phyloP scores from a whole-genome alignment of 768 basidiomycete genomes.

The Cyclocybe cylindracea region DNA sequence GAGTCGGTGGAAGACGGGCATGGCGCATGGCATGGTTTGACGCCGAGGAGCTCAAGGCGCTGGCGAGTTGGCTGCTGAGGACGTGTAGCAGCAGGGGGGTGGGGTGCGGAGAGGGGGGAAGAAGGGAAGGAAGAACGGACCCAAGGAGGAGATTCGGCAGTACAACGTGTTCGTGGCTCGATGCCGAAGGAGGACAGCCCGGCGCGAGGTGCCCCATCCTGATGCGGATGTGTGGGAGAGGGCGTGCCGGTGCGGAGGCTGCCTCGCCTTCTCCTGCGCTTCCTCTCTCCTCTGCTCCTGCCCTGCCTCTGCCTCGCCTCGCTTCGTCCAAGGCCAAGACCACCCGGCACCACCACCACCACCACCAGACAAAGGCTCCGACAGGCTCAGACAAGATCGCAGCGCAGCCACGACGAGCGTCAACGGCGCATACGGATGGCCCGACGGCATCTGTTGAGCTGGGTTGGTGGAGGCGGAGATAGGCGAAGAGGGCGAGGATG shows the following conservation, averaged over 20 bases:
- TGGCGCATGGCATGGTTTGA: constrained; percentile 1
- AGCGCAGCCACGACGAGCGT: background rate
- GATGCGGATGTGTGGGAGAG: constrained; percentile 45
- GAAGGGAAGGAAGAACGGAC: constrained; percentile 3
- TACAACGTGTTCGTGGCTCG: constrained; percentile 84
- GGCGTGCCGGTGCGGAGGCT: constrained; percentile 32
- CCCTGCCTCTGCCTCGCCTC: constrained; percentile 1
- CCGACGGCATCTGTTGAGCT: constrained; percentile 39
- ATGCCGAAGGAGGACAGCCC: constrained; percentile 48
- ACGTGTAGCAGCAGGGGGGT: background rate
- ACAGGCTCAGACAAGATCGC: background rate
- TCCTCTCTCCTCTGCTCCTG: too few relatives aligned
- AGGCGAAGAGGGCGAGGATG: constrained; percentile 5
- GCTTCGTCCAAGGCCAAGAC: constrained; percentile 1
- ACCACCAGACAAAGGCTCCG: too few relatives aligned
- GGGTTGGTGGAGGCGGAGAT: constrained; percentile 19
- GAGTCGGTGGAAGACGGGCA: background rate
- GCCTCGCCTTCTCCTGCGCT: background rate
- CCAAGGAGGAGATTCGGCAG: constrained; percentile 29
- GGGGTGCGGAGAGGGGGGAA: background rate
- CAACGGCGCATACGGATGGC: constrained; percentile 41
- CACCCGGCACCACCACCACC: background rate
- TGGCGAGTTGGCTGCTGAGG: background rate
- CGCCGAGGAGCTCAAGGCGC: constrained; percentile 3
- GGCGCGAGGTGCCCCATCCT: constrained; percentile 51